Percentiles rank a stretch among this genome's conserved stretches.
phyloP scores from a whole-genome alignment of 2,329 filamentous ascomycete species.

The Exserohilum turcica region DNA sequence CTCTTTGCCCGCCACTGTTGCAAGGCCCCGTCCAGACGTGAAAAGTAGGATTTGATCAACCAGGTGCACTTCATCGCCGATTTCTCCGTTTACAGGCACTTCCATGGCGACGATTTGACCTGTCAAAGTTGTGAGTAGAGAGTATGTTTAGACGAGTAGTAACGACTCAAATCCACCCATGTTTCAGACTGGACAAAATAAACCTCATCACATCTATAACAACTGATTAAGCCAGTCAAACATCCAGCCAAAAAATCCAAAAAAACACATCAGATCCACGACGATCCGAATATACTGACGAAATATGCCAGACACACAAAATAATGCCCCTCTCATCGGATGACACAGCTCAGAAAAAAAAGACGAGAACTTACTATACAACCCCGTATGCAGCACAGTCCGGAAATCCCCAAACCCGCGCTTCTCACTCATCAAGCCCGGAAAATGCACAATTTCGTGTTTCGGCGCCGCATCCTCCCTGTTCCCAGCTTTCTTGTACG shows the following conservation, averaged over 20 bases:
- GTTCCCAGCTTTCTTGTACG: slow-evolving; percentile 37
- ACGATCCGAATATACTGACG: too few relatives aligned
- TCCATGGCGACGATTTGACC: slow-evolving; percentile 68
- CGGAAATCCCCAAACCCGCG: slow-evolving; percentile 64
- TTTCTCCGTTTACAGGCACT: slow-evolving; percentile 66
- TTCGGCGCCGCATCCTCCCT: slow-evolving; percentile 34
- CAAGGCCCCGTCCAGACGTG: slow-evolving; percentile 63
- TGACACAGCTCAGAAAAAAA: neutral
- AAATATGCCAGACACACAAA: too few relatives aligned
- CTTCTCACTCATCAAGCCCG: slow-evolving; percentile 59
- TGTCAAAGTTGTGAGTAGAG: neutral
- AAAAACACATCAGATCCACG: too few relatives aligned
- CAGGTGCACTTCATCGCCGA: slow-evolving; percentile 68
- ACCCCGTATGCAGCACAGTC: slow-evolving; percentile 65
- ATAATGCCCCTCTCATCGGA: too few relatives aligned
- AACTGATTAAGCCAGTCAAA: too few relatives aligned
- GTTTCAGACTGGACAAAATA: too few relatives aligned
- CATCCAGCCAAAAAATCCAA: too few relatives aligned
- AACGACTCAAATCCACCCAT: too few relatives aligned
- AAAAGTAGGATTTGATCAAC: slow-evolving; percentile 70
- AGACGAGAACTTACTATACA: slow-evolving; percentile 51
- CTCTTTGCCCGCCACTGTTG: slow-evolving; percentile 64
- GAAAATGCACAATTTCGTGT: slow-evolving; percentile 65
- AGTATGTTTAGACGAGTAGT: neutral
- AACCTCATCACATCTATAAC: too few relatives aligned